Base-by-base conservation (phyloP, 768 basidiomycete genomes). In the Mycena filopes region DNA sequence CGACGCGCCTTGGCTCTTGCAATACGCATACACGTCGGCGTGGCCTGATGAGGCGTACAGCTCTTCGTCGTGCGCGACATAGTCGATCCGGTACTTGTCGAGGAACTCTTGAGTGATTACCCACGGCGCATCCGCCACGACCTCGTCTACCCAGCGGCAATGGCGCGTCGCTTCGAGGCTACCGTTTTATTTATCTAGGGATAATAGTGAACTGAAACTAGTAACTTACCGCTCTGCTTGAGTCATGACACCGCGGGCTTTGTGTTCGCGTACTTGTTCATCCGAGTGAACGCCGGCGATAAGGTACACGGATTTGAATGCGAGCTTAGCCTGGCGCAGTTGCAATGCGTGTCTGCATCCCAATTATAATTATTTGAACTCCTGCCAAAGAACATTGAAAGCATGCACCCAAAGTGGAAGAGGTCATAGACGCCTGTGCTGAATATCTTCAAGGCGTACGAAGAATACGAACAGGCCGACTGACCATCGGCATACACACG, bases 101-200 rank as follows among this genome's bases (percentile, higher is more conserved):
- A 99, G 68, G 75, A 98, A 99, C 0, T 83, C 89, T 58, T 90
- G 82, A 68, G 90, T 88, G 62, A 99, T 83, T 40, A 94, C 81
- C 98, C 97, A 98, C 2, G 98, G 98, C 3, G 92, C 93, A 40
- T 94, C 92, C 7, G 94, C 86, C 23, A 98, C 82, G 48, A 99
- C 90, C 78, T 98, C 92, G 74, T 98, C 95, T 1, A 96, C 95
- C 97, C 97, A 99, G 60, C 94, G 87, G 75, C 96, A 96, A 75
- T 99, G 95, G 21, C 94, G 84, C 21, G 90, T 91, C 6, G 92
- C 87, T 78, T 99, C 98, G 71, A 95, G 83, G 64, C 91, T 92
- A 54, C 15, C 49, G n/a, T 40, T 61, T n/a, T 65, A 21, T n/a
- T 12, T 12, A 33, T 33, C 6, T 12, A 12, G 20, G 9, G 8